Evolutionary conservation across 2,329 filamentous ascomycete species (phyloP), one percentile per base, ranked within the genome.

Genomic region (Arthrobotrys entomopaga): DNA sequence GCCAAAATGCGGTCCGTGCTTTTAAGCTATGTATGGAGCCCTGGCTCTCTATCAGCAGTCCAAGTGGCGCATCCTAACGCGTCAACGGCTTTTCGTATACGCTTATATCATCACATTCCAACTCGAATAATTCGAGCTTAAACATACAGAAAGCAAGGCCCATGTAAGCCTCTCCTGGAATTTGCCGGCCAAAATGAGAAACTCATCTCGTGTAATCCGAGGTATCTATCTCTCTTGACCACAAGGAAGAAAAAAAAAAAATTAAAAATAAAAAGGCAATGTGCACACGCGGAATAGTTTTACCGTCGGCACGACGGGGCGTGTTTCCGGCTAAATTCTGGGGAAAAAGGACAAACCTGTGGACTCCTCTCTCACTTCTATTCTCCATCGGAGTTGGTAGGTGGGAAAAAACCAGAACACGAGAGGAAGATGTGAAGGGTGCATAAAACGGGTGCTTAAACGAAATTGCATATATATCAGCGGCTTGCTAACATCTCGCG

Each of bases 321-420:
- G 70, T 74, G 34, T 48, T 19, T 54, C 70, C 70, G 70, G 70
- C 46, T 74, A 74, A 74, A 74, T 54, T 74, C 56, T 26, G 53
- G 38, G 26, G 3, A 19, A 34, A 34, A 34, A 34, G n/a, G n/a
- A 34, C 29, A 34, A 34, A 40, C 19, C 15, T 53, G 22, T 13
- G 16, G 16, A 15, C 42, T 46, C 49, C 56, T 46, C 59, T 42
- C 24, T 22, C 15, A 38, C 26, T 58, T 50, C 26, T 29, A 49
- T 54, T 34, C 70, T 49, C 70, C 57, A 67, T 74, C 70, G 70
- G 70, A 74, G 63, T 74, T 74, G 70, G 70, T 59, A 67, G 63
- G 70, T 74, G 70, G 70, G 70, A 63, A 74, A 63, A 74, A 73
- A 49, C 29, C 42, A 72, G 29, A 53, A 60, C 46, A 63, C 57